Percentiles rank a stretch among this genome's conserved stretches.
These are phyloP conservation scores for Zanthoxylum bungeanum DNA, from an alignment of 345 rosid genomes.

Conservation along the genomic window DNA sequence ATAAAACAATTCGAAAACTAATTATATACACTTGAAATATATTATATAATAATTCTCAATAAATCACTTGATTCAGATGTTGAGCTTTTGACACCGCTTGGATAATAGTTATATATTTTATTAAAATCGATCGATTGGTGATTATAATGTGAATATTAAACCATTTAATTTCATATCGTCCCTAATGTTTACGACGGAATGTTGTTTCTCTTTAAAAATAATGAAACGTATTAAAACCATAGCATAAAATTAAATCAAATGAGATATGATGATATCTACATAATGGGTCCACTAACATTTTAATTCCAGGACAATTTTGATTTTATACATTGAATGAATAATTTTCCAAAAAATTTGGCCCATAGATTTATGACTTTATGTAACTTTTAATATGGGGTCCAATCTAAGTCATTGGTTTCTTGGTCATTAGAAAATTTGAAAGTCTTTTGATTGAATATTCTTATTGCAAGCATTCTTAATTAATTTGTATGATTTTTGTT, in stretches of 20 bases:
- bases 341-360: slow-evolving; percentile 1
- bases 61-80: too few species aligned
- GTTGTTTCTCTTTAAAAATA: too few species aligned
- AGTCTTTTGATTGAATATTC: slow-evolving; percentile 1
- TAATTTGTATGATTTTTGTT: not conserved
- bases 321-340: slow-evolving; percentile 4
- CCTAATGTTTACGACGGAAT: not conserved
- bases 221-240: too few species aligned
- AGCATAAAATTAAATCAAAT: not conserved
- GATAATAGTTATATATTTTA: too few species aligned
- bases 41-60: too few species aligned
- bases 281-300: not conserved
- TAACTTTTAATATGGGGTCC: not conserved
- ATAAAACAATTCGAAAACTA: too few species aligned
- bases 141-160: too few species aligned
- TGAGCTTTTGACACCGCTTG: too few species aligned
- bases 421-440: slow-evolving; percentile 11
- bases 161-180: not conserved
- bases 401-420: not conserved
- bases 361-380: not conserved
- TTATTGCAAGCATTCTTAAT: not conserved
- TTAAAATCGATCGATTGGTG: too few species aligned
- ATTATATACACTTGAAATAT: too few species aligned
- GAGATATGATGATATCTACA: slow-evolving; percentile 8
- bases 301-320: not conserved